Conservation (phyloP, 495 filamentous ascomycete species). For the Penicillium ochrochloron region DNA sequence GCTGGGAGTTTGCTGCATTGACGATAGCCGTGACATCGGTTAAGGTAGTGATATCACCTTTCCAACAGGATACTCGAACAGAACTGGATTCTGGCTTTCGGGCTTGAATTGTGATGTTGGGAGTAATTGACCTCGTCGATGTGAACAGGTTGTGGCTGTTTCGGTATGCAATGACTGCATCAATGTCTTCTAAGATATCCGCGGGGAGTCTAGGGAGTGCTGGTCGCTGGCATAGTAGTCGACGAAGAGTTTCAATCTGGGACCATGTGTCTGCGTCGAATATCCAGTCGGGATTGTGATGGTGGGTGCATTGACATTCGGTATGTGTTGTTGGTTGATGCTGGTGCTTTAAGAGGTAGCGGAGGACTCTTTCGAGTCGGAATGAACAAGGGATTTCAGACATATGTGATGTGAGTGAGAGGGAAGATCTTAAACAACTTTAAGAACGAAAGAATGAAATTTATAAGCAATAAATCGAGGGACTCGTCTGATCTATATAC, state of each 20-base stretch:
- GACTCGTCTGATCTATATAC: slow-evolving; percentile 6
- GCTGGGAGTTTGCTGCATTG: neutral
- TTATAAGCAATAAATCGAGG: neutral
- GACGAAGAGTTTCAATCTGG: neutral
- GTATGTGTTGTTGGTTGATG: neutral
- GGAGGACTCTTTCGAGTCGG: slow-evolving; percentile 7
- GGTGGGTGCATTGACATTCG: slow-evolving; percentile 1
- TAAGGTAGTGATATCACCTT: neutral
- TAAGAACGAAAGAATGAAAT: neutral
- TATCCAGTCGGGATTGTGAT: neutral
- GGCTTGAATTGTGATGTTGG: neutral
- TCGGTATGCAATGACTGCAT: neutral
- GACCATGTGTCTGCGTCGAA: slow-evolving; percentile 2
- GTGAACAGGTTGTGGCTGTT: slow-evolving; percentile 1
- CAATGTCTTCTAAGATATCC: neutral
- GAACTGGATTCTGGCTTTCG: neutral
- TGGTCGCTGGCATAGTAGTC: neutral
- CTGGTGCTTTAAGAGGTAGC: neutral
- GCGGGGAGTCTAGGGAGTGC: neutral
- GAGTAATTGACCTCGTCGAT: neutral
- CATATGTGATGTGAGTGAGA: neutral
- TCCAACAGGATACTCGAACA: neutral
- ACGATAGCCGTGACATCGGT: neutral
- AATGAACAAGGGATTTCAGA: neutral
- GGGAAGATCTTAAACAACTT: neutral